Conservation (phyloP, 257 asterid genomes). For the Gardenia jasminoides region DNA sequence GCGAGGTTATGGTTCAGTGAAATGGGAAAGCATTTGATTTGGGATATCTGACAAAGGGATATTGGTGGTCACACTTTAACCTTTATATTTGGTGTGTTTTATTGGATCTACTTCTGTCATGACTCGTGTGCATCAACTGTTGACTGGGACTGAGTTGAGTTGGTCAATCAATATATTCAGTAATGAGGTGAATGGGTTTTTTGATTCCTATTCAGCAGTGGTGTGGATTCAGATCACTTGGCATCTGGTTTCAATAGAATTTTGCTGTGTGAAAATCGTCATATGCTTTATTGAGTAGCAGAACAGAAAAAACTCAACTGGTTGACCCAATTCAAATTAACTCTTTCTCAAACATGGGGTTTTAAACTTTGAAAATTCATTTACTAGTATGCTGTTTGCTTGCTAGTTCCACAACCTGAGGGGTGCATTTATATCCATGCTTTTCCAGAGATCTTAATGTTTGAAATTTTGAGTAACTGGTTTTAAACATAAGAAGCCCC, state of each 20-base stretch:
- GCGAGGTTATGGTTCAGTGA: not conserved
- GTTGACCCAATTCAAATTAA: not conserved
- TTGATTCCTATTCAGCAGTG: not conserved
- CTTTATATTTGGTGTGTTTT: not conserved
- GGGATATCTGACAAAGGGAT: not conserved
- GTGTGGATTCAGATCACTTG: not conserved
- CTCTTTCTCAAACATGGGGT: not conserved
- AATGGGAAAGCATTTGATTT: not conserved
- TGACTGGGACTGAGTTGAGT: not conserved
- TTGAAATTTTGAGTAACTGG: not conserved
- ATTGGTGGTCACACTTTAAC: too few species aligned
- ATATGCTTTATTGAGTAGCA: not conserved
- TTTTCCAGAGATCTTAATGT: not conserved
- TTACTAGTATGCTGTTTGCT: not conserved
- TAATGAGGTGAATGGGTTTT: not conserved
- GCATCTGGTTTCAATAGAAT: not conserved
- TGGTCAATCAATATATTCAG: not conserved
- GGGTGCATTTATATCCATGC: not conserved
- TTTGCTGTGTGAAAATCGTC: not conserved
- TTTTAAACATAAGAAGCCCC: not conserved
- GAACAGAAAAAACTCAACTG: not conserved
- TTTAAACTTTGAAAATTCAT: not conserved
- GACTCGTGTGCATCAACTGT: not conserved
- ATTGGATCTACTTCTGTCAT: not conserved
- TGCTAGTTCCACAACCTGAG: not conserved